Evolutionary conservation across 345 rosid genomes (phyloP), one percentile per base, ranked within the genome.

Genomic region (Syzygium aqueum): DNA sequence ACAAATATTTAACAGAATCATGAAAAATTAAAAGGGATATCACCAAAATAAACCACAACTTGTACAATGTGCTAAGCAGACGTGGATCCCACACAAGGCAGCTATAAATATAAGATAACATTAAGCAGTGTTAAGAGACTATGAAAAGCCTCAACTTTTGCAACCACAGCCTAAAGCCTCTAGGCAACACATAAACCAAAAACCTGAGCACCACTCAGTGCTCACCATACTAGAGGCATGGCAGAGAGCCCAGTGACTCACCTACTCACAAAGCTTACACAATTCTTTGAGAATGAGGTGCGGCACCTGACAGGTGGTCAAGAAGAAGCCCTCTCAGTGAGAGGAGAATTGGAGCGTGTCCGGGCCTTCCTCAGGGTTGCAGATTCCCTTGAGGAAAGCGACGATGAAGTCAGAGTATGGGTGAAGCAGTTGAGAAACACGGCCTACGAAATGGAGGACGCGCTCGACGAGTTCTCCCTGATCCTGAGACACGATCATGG

Each of bases 381-480:
- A 84, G 91, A 91, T 65, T 33, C 87, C 15, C 63, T 88, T 51
- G 90, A 84, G 27, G 87, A 90, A 27, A 85, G 56, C 11, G 90
- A 90, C 28, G 88, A 84, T 8, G 88, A 78, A 7, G 88, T 90
- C 54, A 87, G 43, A 57, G 85, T 88, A 0, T 91, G 92, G 93
- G 90, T 91, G 22, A 87, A 89, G 86, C 91, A 90, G 85, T 51
- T 90, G 21, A 61, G 92, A 86, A 89, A 90, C 25, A 84, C 54
- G 23, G 91, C 91, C 86, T 88, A 89, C 46, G 89, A 86, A n/a
- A 89, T 86, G 65, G 93, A 91, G 86, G 93, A 91, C 84, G 86
- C 59, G 80, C 84, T 91, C 4, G 91, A 91, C 27, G 91, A 90
- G 23, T 91, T 86, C 73, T 25, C 28, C 77, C 91, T 86, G 51